These are phyloP conservation scores for Gossypium aridum DNA, from an alignment of 441 rosid species.

Conservation along the genomic window DNA sequence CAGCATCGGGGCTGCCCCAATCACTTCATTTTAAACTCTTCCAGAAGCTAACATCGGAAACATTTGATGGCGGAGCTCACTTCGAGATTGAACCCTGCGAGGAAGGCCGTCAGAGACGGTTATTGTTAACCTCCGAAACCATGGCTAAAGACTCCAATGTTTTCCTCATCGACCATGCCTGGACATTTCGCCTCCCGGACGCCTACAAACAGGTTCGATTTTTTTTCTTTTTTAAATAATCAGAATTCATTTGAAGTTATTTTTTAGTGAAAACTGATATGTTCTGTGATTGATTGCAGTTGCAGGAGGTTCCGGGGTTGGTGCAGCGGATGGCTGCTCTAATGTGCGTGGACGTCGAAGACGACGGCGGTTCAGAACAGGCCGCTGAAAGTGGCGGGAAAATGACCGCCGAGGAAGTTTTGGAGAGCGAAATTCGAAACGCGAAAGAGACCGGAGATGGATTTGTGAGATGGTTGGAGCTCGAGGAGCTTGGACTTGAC, in stretches of 20 bases:
- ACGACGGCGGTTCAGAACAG: slow-evolving; percentile 31
- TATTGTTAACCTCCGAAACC: slow-evolving; percentile 53
- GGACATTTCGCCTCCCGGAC: slow-evolving; percentile 89
- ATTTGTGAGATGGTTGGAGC: slow-evolving; percentile 74
- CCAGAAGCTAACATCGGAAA: slow-evolving; percentile 61
- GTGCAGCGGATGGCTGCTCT: slow-evolving; percentile 88
- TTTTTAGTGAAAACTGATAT: not conserved
- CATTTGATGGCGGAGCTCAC: slow-evolving; percentile 77
- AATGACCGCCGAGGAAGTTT: slow-evolving; percentile 36
- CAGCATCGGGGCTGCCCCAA: slow-evolving; percentile 75
- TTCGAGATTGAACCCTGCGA: slow-evolving; percentile 67
- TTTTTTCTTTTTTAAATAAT: not conserved
- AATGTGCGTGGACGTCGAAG: slow-evolving; percentile 69
- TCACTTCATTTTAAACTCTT: slow-evolving; percentile 58
- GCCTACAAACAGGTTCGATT: slow-evolving; percentile 45
- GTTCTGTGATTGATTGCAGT: slow-evolving; percentile 40
- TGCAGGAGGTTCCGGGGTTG: slow-evolving; percentile 73
- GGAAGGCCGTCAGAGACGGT: slow-evolving; percentile 59
- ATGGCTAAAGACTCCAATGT: slow-evolving; percentile 61
- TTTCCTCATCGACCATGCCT: slow-evolving; percentile 88
- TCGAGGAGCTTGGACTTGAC: slow-evolving; percentile 60
- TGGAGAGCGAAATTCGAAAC: slow-evolving; percentile 40
- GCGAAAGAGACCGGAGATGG: slow-evolving; percentile 49
- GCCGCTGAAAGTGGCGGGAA: slow-evolving; percentile 20
- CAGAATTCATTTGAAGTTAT: not conserved